Evolutionary conservation across 2,329 filamentous ascomycete species (phyloP), one percentile per base, ranked within the genome.

Genomic region (Aspergillus aculeatus): DNA sequence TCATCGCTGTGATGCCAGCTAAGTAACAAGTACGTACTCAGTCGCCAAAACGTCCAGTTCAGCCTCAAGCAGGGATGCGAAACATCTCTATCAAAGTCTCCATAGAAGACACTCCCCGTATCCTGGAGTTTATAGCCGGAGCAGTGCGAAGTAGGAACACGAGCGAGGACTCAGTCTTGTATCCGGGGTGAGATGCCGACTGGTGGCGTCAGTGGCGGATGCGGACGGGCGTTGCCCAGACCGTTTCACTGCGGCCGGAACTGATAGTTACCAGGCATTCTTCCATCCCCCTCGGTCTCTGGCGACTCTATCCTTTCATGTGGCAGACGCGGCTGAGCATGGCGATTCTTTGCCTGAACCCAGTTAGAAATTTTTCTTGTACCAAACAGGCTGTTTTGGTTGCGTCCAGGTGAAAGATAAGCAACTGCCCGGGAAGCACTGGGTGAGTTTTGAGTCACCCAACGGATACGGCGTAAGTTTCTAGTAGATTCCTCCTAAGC

Each of bases 141-240:
- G n/a, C 50, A 41, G 12, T 12, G 1, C 14, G 26, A 49, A 44
- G 29, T 29, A 48, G 41, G 50, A 48, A 53, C 44, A 58, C 53
- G 53, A 44, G 47, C 41, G 29, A 50, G 38, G 55, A 29, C 19
- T 35, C 23, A 23, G 23, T 23, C 21, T 31, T 49, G 54, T 47
- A 48, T 57, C 53, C 54, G 54, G 62, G 47, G 47, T 38, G 47
- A 57, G 55, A 61, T 56, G 21, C 56, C 58, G 58, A 60, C 59
- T 58, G 65, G 66, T 69, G 67, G 67, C 67, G 67, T 69, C 61
- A 65, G 67, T 66, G 67, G 67, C 67, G 66, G 66, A 59, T 59
- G 44, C 55, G 59, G 57, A 61, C 64, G 64, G 62, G 38, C 61
- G 57, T 58, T 35, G 44, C 31, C 47, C 51, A 57, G 38, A 29